Conservation (phyloP, 176 grass and related monocot genomes). For the Lolium perenne region DNA sequence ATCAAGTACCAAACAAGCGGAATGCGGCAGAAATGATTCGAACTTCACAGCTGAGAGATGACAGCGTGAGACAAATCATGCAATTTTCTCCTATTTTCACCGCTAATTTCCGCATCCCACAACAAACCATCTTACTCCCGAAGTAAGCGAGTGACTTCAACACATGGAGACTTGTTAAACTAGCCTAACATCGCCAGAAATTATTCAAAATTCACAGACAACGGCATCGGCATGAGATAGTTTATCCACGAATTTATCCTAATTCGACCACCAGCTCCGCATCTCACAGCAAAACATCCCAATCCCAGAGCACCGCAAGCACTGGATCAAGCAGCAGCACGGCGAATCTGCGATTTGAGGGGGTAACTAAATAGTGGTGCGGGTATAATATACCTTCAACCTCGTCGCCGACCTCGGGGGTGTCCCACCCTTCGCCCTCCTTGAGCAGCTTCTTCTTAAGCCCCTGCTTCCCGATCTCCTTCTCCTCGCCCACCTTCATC, state of each 20-base stretch:
- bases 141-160: background rate
- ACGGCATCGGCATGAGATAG: background rate
- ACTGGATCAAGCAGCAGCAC: background rate
- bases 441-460: constrained; percentile 97
- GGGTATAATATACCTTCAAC: constrained; percentile 72
- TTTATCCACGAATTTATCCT: background rate
- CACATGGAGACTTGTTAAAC: background rate
- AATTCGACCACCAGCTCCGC: background rate
- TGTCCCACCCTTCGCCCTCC: constrained; percentile 82
- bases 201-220: background rate
- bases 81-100: background rate
- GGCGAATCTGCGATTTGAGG: background rate
- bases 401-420: constrained; percentile 90
- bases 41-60: background rate
- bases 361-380: background rate
- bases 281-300: background rate
- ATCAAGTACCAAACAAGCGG: background rate
- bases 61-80: background rate
- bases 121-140: background rate
- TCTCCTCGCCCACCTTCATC: constrained; percentile 87
- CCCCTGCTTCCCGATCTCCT: constrained; percentile 92
- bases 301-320: background rate
- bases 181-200: background rate
- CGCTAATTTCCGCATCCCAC: background rate
- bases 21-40: background rate